These are phyloP conservation scores for Mrakiaceae sp. DNA, from an alignment of 1,284 basidiomycete genomes.

Conservation along the genomic window DNA sequence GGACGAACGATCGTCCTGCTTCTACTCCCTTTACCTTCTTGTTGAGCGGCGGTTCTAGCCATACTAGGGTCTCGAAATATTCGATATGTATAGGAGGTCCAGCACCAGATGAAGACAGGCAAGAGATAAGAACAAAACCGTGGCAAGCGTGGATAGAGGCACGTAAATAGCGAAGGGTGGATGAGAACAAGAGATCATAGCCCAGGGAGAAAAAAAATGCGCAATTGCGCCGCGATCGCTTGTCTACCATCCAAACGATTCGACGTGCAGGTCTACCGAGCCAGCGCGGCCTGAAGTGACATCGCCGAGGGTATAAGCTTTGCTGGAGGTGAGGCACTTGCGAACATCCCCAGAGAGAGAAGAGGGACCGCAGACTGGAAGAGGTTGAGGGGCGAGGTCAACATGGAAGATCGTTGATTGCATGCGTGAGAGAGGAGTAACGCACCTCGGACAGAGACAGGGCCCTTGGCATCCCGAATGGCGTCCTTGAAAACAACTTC, in stretches of 20 bases:
- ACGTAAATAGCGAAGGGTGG: no score
- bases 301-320: neutral
- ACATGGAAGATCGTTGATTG: neutral
- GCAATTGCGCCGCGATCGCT: no score
- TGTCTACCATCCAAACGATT: constrained; percentile 12
- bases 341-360: neutral
- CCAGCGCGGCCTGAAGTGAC: neutral
- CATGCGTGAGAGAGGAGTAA: neutral
- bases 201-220: neutral
- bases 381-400: neutral
- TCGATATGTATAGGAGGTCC: no score
- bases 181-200: neutral
- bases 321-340: neutral
- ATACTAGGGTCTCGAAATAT: no score
- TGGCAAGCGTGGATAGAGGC: no score
- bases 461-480: neutral
- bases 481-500: neutral
- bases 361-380: constrained; percentile 11
- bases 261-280: constrained; percentile 1
- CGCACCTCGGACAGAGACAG: neutral
- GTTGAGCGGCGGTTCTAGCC: no score
- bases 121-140: no score
- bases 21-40: no score
- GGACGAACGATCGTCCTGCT: no score
- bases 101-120: no score